Evolutionary conservation across 768 basidiomycete genomes (phyloP), one percentile per base, ranked within the genome.

Genomic region (Tulasnella sp.): DNA sequence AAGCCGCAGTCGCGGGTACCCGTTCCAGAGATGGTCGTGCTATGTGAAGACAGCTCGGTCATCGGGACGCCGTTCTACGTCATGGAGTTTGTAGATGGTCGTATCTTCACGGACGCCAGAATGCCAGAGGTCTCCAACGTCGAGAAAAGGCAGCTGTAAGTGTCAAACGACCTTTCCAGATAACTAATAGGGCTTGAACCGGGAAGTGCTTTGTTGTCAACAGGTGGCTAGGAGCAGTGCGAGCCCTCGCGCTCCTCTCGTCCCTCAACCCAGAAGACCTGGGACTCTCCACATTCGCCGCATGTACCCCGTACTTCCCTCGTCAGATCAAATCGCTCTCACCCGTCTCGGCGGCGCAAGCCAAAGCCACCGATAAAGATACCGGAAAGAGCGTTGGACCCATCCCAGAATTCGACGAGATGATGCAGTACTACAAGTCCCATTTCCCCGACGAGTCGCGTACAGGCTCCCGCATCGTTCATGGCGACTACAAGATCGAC

Each of bases 401-500:
- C 38, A 87, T 98, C 63, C 91, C 91, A 3, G 77, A 72, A 55
- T 86, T 85, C 69, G 73, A 80, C 48, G 81, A 85, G 63, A 70
- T 96, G 65, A 72, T 89, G 54, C 69, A 70, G 12, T 96, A 88
- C 89, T 96, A 92, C 70, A 71, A 74, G 61, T 69, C 71, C 27
- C 78, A 88, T 66, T 72, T 89, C 25, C 92, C 90, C 1, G 80
- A 89, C 65, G 91, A 93, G 71, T 73, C 68, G 62, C 81, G 81
- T 68, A 79, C 78, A 0, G 89, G 87, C 0, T 73, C 79, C 55
- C 82, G 88, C n/a, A 83, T 99, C 63, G 92, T 98, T 4, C 94
- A 98, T 68, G 94, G 94, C 25, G 94, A 99, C 70, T 98, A 89
- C 69, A 99, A 99, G 70, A 75, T 94, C n/a, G 94, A 99, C 71